Evolutionary conservation across 1,139 yeast species (phyloP), one percentile per base, ranked within the genome.

Genomic region (Suhomyces atakaporum): DNA sequence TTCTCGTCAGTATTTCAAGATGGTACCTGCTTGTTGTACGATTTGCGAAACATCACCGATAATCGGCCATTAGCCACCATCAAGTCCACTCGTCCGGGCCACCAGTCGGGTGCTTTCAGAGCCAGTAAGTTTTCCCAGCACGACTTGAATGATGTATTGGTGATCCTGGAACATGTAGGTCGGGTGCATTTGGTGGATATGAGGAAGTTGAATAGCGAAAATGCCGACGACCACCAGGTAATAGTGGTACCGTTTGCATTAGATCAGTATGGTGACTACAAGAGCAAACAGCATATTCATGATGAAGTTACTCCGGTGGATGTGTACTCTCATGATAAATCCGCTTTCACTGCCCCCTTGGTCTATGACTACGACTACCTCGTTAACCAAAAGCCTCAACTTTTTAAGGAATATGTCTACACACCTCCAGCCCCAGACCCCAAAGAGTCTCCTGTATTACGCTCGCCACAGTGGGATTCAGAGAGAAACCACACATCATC

Each of bases 1-100:
- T 84, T 89, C 58, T 82, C 95, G 2, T 79, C 87, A 0, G 81
- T 90, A 16, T 88, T 87, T 56, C 96, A 89, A 60, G 89, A 85
- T 54, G 97, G 97, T 6, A 66, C 79, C 22, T 83, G 94, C 44
- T 66, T 81, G 44, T 62, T 89, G 14, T 89, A 81, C 56, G 97
- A 89, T 58, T 58, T 85, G 14, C 66, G 97, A 46, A 82, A 82
- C 43, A 54, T 78, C 36, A 40, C 47, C 4, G 31, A 42, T 16
- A 39, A 46, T 29, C 51, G 56, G 2, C 85, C 87, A 1, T 43
- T 84, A 14, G 71, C 73, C 35, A 74, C 72, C 42, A 68, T 84
- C 29, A 63, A 66, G 35, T 80, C 88, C 5, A 81, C 92, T 0
- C 66, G 90, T 44, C 62, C 71, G 25, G 67, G 75, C 63, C 85